phyloP scores from a whole-genome alignment of 257 asterid species.

The Rauvolfia tetraphylla region DNA sequence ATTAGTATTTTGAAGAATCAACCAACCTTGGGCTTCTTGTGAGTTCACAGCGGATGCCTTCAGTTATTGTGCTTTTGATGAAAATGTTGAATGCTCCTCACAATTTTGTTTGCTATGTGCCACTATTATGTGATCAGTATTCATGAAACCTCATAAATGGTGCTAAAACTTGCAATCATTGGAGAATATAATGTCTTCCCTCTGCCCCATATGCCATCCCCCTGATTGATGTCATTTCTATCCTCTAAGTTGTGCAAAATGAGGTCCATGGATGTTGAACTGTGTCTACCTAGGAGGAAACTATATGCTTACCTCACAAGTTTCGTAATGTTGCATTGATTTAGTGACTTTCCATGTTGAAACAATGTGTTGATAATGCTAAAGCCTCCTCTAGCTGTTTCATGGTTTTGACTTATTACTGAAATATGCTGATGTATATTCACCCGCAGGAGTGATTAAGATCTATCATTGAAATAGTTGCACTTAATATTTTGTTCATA shows the following conservation, averaged over 20 bases:
- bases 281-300: background rate
- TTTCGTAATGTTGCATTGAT: background rate
- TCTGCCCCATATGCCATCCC: no score
- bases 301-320: background rate
- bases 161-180: background rate
- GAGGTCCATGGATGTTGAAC: background rate
- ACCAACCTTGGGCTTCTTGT: background rate
- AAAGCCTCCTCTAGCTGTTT: background rate
- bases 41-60: background rate
- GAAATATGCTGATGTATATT: background rate
- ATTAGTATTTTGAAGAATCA: background rate
- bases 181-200: background rate
- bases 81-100: background rate
- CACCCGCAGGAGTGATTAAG: background rate
- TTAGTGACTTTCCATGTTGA: background rate
- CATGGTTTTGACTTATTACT: background rate
- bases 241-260: background rate
- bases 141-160: background rate
- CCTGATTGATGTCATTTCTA: no score
- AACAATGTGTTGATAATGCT: background rate
- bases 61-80: background rate
- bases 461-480: background rate
- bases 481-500: background rate
- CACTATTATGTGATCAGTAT: background rate
- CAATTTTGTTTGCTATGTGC: background rate